Base-by-base conservation (phyloP, 108 stramenopile genomes). In the Cyclotella sp. region DNA sequence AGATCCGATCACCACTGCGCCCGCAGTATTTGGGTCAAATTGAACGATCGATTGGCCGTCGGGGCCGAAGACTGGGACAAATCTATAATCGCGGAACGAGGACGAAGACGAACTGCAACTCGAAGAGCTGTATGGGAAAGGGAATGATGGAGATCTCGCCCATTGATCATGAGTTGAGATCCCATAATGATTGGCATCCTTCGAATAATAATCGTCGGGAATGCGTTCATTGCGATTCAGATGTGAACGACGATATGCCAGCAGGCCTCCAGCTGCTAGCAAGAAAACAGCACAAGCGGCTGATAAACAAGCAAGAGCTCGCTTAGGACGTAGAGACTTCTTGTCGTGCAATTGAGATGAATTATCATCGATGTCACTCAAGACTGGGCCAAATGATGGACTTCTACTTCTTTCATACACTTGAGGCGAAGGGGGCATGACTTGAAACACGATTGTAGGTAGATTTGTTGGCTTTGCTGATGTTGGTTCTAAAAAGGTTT, bases 1-100 rank as follows among this genome's bases (percentile, higher is more conserved):
- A 24, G 63, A 59, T 18, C 80, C 80, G 51, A 81, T 81, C 9
- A 81, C 74, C 15, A 78, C 77, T 16, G 49, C 61, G 9, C 54
- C 49, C 1, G 80, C 80, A 24, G 69, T 75, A 5, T 65, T 75
- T 7, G 80, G 80, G 29, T 81, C 69, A 63, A 81, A 81, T 34
- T 81, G 80, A 3, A 60, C 52, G 9, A 81, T 75, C n/a, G 80
- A 60, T 13, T 62, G 27, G 3, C 80, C 80, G 8, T 66, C 47
- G 9, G 74, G 62, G 0, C 51, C 69, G 39, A 59, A 75, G 3
- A 81, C 74, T 39, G 54, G 63, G 1, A 81, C 68, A 49, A 81
- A 81, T 16, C 80, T 42, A n/a, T 64, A 71, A 45, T 81, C 80
- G 22, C 74, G 26, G 19, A 70, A 70, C 18, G 80, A 81, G 0